phyloP scores from a whole-genome alignment of 352 stramenopile species.

The Phytophthora litchii region DNA sequence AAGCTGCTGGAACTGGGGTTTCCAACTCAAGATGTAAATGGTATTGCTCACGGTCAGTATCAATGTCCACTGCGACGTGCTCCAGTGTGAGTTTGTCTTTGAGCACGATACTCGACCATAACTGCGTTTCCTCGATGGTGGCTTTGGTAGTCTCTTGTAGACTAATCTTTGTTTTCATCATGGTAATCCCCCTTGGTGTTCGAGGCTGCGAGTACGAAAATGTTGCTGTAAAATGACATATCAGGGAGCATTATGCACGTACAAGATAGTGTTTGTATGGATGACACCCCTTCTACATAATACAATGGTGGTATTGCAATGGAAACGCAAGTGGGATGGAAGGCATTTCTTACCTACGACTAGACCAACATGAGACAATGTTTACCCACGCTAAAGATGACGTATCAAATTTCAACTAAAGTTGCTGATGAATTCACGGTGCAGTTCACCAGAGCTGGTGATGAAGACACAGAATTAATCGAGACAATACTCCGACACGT shows the following conservation, averaged over 20 bases:
- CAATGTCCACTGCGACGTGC: conserved; percentile 53
- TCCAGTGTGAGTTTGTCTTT: conserved; percentile 49
- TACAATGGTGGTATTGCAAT: background rate
- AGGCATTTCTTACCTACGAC: conserved; percentile 33
- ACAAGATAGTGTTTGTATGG: conserved; percentile 1
- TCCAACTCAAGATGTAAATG: conserved; percentile 50
- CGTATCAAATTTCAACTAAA: background rate
- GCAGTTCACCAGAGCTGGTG: too few species aligned
- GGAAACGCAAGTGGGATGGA: conserved; percentile 2
- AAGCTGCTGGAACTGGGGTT: conserved; percentile 38
- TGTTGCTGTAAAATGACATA: conserved; percentile 13
- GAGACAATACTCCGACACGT: conserved; percentile 14
- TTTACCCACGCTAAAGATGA: too few species aligned
- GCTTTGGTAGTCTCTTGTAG: conserved; percentile 17
- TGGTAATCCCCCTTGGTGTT: background rate
- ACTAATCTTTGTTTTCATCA: conserved; percentile 26
- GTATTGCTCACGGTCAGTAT: conserved; percentile 52
- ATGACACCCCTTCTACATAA: conserved; percentile 14
- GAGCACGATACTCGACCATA: conserved; percentile 51
- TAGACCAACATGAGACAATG: conserved; percentile 1
- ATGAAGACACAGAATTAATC: background rate
- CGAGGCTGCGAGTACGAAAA: conserved; percentile 1
- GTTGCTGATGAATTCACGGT: too few species aligned
- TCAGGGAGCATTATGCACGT: background rate
- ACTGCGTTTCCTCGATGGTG: conserved; percentile 40